Conservation (phyloP, 306 rosid genomes). For the Betula pendula region DNA sequence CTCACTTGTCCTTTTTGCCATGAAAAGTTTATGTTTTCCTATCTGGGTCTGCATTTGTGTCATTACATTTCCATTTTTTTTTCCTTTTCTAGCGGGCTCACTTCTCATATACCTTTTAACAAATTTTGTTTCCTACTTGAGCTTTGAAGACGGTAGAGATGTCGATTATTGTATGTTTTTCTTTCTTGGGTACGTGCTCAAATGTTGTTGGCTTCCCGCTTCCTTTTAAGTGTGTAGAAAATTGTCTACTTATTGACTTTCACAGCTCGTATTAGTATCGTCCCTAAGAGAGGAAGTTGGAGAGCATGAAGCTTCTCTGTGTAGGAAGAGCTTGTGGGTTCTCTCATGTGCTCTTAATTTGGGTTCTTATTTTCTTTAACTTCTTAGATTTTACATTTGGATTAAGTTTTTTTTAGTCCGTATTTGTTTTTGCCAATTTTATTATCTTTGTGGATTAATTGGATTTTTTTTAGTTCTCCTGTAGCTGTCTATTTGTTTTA, state of each 20-base stretch:
- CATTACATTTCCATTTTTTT: conserved; percentile 13
- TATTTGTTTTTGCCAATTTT: background rate
- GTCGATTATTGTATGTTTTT: background rate
- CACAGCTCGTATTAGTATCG: conserved; percentile 24
- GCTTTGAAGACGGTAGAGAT: conserved; percentile 4
- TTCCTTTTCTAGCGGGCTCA: conserved; percentile 3
- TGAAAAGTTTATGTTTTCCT: conserved; percentile 3
- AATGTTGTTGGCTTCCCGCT: conserved; percentile 16
- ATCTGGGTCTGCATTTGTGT: conserved; percentile 12
- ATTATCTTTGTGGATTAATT: conserved; percentile 15
- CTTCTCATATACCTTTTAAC: conserved; percentile 11
- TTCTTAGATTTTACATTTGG: conserved; percentile 4
- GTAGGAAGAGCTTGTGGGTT: conserved; percentile 17
- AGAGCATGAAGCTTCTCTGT: conserved; percentile 13
- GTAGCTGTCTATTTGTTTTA: conserved; percentile 9
- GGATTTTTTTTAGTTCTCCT: conserved; percentile 19
- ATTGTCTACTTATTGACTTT: conserved; percentile 15
- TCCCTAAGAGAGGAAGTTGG: too few species aligned
- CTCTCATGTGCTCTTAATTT: conserved; percentile 14
- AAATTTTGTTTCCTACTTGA: conserved; percentile 6
- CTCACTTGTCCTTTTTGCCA: conserved; percentile 19
- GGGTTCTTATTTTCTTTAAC: background rate
- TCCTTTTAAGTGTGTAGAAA: background rate
- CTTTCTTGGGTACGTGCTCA: conserved; percentile 17
- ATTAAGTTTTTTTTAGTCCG: background rate